Base-by-base conservation (phyloP, 2,329 filamentous ascomycete genomes). In the Herpotrichia juniperi region DNA sequence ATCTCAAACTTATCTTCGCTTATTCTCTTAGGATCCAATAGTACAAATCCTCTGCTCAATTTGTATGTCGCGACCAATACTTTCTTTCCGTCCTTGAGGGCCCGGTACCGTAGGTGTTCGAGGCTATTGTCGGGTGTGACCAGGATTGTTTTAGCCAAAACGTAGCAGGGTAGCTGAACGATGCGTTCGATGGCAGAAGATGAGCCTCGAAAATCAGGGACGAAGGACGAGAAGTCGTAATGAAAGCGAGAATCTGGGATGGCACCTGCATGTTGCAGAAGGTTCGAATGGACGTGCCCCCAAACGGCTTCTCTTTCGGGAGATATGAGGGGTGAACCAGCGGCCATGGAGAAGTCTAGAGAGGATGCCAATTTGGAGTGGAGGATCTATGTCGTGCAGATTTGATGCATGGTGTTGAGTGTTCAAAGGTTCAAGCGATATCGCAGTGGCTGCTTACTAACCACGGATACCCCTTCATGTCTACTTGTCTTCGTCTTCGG, bases 41-140 rank as follows among this genome's bases (percentile, higher is more conserved):
- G 52, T 39, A 76, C 68, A 47, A 79, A 79, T 0, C 77, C 76
- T 31, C 76, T 62, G 11, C 73, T 62, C 10, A 79, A 71, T 25
- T 69, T 67, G 48, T 78, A 76, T 14, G 77, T 78, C 1, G 74
- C 76, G 1, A 76, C 68, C 2, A 79, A 51, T 6, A 79, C 51
- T 22, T 58, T 72, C 53, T 78, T 78, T 4, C 75, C 76, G 50
- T 75, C 75, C 42, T 58, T 60, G 24, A 79, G 62, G 7, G 75
- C 73, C n/a, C 60, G 59, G 21, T 60, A 57, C 12, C 77, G 69
- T 22, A 79, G 62, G 8, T 68, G 57, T 57, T 78, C 75, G n/a
- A 79, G 66, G 57, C 75, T 77, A 51, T 78, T 78, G 55, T 79
- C 77, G 2, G 75, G 72, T 4, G 75, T 74, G 19, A 76, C 70